Evolutionary conservation across 2,329 filamentous ascomycete species (phyloP).

Genomic region (Calonectria henricotiae): DNA sequence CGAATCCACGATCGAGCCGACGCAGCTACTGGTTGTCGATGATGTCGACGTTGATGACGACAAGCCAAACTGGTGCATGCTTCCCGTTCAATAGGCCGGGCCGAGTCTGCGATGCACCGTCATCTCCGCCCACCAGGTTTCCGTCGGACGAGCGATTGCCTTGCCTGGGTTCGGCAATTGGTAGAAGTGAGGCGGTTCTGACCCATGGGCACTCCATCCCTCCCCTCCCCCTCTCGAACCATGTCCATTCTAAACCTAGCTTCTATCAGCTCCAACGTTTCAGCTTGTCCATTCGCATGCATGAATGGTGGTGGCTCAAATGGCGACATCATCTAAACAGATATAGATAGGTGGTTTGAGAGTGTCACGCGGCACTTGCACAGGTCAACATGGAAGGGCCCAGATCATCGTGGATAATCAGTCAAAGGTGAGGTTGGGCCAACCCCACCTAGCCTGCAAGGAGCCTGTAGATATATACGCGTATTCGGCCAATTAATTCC

Average conservation of each 20-base stretch:
- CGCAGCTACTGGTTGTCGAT: slow-evolving; percentile 1
- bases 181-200: slow-evolving; percentile 26
- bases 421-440: slow-evolving; percentile 4
- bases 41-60: slow-evolving; percentile 17
- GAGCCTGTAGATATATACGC: neutral
- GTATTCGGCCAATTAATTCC: slow-evolving; percentile 3
- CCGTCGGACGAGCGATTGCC: slow-evolving; percentile 9
- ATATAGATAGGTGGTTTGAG: neutral
- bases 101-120: neutral
- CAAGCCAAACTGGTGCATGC: neutral
- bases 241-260: too few relatives aligned
- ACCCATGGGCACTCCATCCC: slow-evolving; percentile 4
- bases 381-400: slow-evolving; percentile 28
- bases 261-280: too few relatives aligned
- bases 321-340: neutral
- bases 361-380: slow-evolving; percentile 17
- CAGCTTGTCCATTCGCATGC: too few relatives aligned
- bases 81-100: neutral
- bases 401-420: slow-evolving; percentile 29
- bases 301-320: neutral
- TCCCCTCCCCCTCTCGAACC: neutral
- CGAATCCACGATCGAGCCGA: neutral
- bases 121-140: neutral
- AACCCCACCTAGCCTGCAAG: slow-evolving; percentile 19
- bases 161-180: neutral